These are phyloP conservation scores for Aspergillus indologenus DNA, from an alignment of 495 filamentous ascomycete species.

Conservation along the genomic window DNA sequence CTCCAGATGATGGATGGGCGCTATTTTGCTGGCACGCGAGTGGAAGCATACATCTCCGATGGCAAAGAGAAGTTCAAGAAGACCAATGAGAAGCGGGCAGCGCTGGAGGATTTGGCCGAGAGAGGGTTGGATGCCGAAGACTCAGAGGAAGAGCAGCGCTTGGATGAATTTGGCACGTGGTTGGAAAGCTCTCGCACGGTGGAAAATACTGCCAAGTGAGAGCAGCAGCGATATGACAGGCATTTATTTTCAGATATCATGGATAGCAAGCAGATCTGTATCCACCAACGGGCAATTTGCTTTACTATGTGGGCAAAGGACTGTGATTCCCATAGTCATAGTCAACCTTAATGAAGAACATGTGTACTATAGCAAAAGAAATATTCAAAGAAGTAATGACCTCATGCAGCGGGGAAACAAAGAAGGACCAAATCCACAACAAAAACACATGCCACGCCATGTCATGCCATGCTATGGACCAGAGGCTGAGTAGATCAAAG, in stretches of 20 bases:
- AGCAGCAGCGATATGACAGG: no score
- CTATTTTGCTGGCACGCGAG: conserved; percentile 67
- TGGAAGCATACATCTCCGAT: conserved; percentile 73
- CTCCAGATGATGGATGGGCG: conserved; percentile 73
- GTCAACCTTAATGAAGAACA: neutral
- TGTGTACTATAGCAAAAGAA: neutral
- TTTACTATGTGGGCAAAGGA: neutral
- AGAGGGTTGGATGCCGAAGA: conserved; percentile 40
- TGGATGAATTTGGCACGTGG: conserved; percentile 57
- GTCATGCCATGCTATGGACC: no score
- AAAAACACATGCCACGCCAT: no score
- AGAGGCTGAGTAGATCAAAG: neutral
- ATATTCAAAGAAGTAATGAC: neutral
- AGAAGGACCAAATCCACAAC: neutral
- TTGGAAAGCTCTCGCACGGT: conserved; percentile 40
- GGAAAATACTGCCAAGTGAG: conserved; percentile 28
- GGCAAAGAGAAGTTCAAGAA: conserved; percentile 77
- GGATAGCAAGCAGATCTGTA: neutral
- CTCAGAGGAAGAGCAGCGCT: conserved; percentile 44
- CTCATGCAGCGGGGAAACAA: neutral
- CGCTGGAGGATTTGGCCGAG: conserved; percentile 44
- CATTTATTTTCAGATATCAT: no score
- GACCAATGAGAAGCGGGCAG: conserved; percentile 47
- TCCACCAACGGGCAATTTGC: neutral
- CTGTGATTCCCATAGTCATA: neutral